These are phyloP conservation scores for Trichoderma cornu-damae DNA, from an alignment of 2,329 filamentous ascomycete genomes.

Conservation along the genomic window DNA sequence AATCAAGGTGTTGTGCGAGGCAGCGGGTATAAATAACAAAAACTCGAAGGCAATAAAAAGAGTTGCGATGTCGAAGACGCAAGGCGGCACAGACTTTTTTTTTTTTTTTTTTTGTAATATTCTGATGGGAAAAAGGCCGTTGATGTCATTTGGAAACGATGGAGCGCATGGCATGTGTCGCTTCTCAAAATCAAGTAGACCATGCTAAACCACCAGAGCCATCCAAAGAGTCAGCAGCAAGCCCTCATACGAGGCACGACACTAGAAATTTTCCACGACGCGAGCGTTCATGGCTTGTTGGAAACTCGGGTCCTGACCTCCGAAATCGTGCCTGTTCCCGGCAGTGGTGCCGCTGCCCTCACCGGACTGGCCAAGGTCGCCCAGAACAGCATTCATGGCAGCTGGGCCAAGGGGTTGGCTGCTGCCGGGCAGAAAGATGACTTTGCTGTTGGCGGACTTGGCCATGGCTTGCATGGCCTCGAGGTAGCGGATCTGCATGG, in stretches of 20 bases:
- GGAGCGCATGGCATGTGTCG: conserved; percentile 14
- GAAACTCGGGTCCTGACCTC: conserved; percentile 56
- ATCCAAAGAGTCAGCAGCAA: conserved; percentile 30
- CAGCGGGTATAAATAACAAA: neutral
- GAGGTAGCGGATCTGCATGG: conserved; percentile 97
- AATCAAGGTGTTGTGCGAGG: neutral
- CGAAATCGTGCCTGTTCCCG: conserved; percentile 45
- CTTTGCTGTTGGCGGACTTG: conserved; percentile 83
- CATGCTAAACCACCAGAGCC: conserved; percentile 30
- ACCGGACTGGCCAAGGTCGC: conserved; percentile 32
- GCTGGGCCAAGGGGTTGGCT: conserved; percentile 49
- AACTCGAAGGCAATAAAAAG: neutral
- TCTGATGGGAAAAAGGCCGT: neutral
- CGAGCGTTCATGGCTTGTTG: conserved; percentile 76
- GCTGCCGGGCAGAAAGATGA: conserved; percentile 70
- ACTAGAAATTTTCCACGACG: conserved; percentile 80
- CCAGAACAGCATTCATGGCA: conserved; percentile 41
- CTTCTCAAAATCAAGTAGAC: conserved; percentile 34
- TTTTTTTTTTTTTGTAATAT: too few species aligned
- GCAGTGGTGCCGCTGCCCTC: conserved; percentile 48
- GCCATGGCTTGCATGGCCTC: conserved; percentile 99
- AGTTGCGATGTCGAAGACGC: neutral
- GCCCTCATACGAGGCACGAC: conserved; percentile 18
- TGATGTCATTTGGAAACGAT: conserved; percentile 22
- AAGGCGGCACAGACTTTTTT: neutral